phyloP scores from a whole-genome alignment of 2,329 filamentous ascomycete species.

The Apiospora pterosperma region DNA sequence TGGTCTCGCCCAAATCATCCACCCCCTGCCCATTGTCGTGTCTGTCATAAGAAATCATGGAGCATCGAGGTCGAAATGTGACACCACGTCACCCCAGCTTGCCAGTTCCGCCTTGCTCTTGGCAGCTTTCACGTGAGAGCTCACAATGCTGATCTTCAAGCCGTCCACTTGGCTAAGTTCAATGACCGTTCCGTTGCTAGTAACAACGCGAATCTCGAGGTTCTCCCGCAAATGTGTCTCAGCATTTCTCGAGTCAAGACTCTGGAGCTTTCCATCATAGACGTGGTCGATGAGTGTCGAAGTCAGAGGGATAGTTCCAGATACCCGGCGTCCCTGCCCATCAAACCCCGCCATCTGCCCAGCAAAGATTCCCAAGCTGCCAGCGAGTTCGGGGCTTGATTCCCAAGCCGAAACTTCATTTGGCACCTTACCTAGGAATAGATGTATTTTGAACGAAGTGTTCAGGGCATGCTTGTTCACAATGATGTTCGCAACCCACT shows the following conservation, averaged over 20 bases:
- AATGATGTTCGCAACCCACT: conserved; percentile 68
- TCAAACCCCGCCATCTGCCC: conserved; percentile 18
- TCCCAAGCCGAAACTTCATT: conserved; percentile 47
- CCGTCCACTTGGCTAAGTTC: conserved; percentile 26
- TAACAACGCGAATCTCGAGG: conserved; percentile 32
- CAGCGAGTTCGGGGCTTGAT: conserved; percentile 52
- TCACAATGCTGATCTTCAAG: conserved; percentile 33
- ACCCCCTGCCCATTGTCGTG: background rate
- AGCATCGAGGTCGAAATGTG: conserved; percentile 22
- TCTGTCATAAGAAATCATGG: background rate
- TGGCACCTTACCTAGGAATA: conserved; percentile 60
- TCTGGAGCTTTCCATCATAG: conserved; percentile 29
- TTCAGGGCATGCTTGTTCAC: conserved; percentile 58
- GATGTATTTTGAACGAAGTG: conserved; percentile 61
- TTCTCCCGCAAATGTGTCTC: conserved; percentile 38
- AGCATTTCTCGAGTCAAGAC: conserved; percentile 33
- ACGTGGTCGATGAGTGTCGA: conserved; percentile 43
- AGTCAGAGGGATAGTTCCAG: conserved; percentile 51
- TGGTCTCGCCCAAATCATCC: background rate
- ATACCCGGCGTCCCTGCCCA: conserved; percentile 25
- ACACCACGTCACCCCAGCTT: conserved; percentile 30
- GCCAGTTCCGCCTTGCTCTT: conserved; percentile 30
- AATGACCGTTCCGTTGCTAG: conserved; percentile 24
- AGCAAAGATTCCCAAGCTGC: conserved; percentile 57
- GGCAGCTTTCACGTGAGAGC: conserved; percentile 33